Percentiles rank a stretch among this genome's conserved stretches.
phyloP scores from a whole-genome alignment of 768 basidiomycete genomes.

The Auricularia cornea region DNA sequence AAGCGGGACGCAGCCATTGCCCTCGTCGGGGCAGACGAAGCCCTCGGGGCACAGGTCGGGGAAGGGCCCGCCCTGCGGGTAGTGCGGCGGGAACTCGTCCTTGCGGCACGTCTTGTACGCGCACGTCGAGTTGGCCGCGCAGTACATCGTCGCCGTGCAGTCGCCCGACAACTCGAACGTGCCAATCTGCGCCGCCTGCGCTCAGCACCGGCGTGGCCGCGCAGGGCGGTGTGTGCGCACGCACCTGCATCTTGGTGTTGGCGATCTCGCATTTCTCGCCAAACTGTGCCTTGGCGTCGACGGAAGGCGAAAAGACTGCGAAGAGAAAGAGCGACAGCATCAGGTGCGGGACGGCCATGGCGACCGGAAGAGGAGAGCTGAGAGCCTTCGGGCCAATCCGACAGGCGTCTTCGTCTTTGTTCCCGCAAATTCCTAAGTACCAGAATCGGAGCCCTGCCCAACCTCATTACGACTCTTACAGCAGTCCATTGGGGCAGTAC shows the following conservation, averaged over 20 bases:
- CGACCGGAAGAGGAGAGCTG: neutral
- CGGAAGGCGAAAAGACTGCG: neutral
- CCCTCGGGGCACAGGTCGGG: slow-evolving; percentile 55
- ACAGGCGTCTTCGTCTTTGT: neutral
- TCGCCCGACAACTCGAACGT: slow-evolving; percentile 78
- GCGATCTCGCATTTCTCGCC: neutral
- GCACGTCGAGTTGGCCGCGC: slow-evolving; percentile 46
- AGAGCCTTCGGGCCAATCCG: neutral
- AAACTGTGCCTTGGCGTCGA: neutral
- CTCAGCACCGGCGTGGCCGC: neutral
- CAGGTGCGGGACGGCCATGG: neutral
- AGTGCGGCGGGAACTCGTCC: slow-evolving; percentile 75
- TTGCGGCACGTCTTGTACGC: slow-evolving; percentile 58
- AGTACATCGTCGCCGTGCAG: slow-evolving; percentile 65
- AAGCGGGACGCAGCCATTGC: slow-evolving; percentile 53
- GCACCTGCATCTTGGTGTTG: neutral
- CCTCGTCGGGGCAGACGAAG: slow-evolving; percentile 81
- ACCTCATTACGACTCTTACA: too few relatives aligned
- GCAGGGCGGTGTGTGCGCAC: neutral
- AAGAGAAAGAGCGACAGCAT: neutral
- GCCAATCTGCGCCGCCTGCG: slow-evolving; percentile 60
- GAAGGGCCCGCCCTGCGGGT: slow-evolving; percentile 31
- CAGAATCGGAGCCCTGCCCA: too few relatives aligned
- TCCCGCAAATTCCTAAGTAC: too few relatives aligned
- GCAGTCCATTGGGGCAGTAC: too few relatives aligned